phyloP scores from a whole-genome alignment of 2,329 filamentous ascomycete genomes.

The Beauveria rudraprayagi region DNA sequence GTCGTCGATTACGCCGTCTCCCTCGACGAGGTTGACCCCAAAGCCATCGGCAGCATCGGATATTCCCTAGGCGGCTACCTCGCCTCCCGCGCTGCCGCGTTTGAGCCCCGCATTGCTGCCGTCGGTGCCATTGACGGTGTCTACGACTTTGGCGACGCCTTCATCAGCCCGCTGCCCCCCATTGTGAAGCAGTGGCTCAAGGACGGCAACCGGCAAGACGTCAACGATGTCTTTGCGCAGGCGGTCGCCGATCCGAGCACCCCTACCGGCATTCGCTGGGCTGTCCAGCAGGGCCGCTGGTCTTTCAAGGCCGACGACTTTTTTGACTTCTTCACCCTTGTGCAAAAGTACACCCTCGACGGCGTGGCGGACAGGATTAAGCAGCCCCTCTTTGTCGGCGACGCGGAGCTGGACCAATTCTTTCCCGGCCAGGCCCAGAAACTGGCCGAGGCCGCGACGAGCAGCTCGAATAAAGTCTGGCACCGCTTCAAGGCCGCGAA shows the following conservation, averaged over 20 bases:
- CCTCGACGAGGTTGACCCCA: constrained; percentile 20
- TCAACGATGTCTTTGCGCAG: constrained; percentile 15
- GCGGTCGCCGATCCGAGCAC: not conserved
- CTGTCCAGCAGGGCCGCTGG: constrained; percentile 21
- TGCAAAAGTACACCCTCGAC: constrained; percentile 15
- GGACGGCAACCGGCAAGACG: constrained; percentile 12
- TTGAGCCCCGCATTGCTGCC: constrained; percentile 35
- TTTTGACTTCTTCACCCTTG: constrained; percentile 15
- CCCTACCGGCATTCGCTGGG: constrained; percentile 17
- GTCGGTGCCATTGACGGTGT: constrained; percentile 32
- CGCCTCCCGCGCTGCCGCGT: constrained; percentile 32
- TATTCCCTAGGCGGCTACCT: constrained; percentile 35
- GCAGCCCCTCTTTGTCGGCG: constrained; percentile 17
- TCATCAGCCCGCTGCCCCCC: constrained; percentile 10
- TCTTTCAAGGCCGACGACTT: constrained; percentile 19
- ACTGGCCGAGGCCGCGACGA: not conserved
- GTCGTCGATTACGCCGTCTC: constrained; percentile 30
- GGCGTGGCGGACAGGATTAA: constrained; percentile 15
- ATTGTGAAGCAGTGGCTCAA: constrained; percentile 11
- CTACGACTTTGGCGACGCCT: constrained; percentile 20
- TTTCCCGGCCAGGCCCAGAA: constrained; percentile 12
- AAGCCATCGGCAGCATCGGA: constrained; percentile 29
- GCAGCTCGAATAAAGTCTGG: constrained; percentile 3
- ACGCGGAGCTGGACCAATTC: constrained; percentile 17
- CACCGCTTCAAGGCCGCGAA: constrained; percentile 3